phyloP scores from a whole-genome alignment of 148 eudicot genomes.

The Amaranthus cruentus region DNA sequence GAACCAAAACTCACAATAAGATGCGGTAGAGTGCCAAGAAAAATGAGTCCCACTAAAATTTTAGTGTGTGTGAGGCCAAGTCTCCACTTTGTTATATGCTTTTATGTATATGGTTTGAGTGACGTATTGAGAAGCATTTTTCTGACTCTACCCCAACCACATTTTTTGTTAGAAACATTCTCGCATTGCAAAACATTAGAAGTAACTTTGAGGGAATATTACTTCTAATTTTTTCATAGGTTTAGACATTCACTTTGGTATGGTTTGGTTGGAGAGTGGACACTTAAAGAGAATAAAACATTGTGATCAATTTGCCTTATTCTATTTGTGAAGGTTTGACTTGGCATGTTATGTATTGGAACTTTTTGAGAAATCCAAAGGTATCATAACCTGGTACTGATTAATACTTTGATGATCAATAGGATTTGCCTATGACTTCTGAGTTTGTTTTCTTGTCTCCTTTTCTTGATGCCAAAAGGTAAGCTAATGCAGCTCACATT shows the following conservation, averaged over 20 bases:
- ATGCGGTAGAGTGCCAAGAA: too few relatives aligned
- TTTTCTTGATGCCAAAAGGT: not conserved
- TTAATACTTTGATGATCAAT: not conserved
- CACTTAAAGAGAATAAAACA: not conserved
- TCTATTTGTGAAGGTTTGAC: not conserved
- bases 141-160: too few relatives aligned
- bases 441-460: not conserved
- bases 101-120: not conserved
- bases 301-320: not conserved
- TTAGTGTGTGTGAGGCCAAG: too few relatives aligned
- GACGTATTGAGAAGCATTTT: not conserved
- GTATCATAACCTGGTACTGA: not conserved
- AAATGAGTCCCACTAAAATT: too few relatives aligned
- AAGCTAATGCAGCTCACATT: too few relatives aligned
- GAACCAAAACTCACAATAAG: too few relatives aligned
- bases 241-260: not conserved
- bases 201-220: not conserved
- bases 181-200: not conserved
- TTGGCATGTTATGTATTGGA: not conserved
- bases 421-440: not conserved
- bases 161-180: not conserved
- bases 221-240: not conserved
- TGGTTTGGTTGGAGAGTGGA: slow-evolving; percentile 3
- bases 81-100: not conserved
- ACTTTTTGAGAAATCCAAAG: not conserved